Base-by-base conservation (phyloP, 1,139 yeast species). In the Groenewaldozyma auringiensis region DNA sequence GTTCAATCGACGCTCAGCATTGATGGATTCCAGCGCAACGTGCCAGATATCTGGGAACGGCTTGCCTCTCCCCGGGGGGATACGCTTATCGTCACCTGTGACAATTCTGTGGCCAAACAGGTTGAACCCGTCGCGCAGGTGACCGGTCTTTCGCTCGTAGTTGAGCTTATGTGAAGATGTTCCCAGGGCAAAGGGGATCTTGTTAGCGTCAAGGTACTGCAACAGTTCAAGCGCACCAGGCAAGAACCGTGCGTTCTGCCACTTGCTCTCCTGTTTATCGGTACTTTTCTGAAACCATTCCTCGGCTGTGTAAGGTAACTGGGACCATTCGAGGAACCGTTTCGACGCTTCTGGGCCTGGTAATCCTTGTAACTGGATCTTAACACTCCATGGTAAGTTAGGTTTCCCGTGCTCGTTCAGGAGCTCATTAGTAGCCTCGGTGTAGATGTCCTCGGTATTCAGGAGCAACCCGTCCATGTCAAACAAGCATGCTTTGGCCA, bases 401-500 rank as follows among this genome's bases (percentile, higher is more conserved):
- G 88, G 88, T 55, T 81, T 84, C 31, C 83, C 87, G 56, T 76
- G 81, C 47, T 72, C 70, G 9, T 77, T 77, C 37, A 92, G 72
- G 3, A 87, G 64, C 46, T 77, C 80, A 42, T 82, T 75, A 37
- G 85, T 70, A 2, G 84, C 83, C 49, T 78, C 78, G 0, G 98
- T 89, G 63, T 92, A 92, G 48, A 88, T 72, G 52, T 85, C 94
- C 64, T 92, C 98, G 2, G 96, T 84, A 66, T 89, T 86, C 60
- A 92, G 75, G 52, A 92, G 70, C 25, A 94, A 76, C 1, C 98
- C 98, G 62, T 92, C 97, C 96, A 92, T 88, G 70, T 92, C 89
- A 65, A 89, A 89, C 47, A 89, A 82, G 72, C 96, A 88, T 50
- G 96, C 96, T 40, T 48, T 52, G 31, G 49, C 39, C 6, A 18